Conservation (phyloP, 352 stramenopile species). For the Globisporangium cylindrosporum region DNA sequence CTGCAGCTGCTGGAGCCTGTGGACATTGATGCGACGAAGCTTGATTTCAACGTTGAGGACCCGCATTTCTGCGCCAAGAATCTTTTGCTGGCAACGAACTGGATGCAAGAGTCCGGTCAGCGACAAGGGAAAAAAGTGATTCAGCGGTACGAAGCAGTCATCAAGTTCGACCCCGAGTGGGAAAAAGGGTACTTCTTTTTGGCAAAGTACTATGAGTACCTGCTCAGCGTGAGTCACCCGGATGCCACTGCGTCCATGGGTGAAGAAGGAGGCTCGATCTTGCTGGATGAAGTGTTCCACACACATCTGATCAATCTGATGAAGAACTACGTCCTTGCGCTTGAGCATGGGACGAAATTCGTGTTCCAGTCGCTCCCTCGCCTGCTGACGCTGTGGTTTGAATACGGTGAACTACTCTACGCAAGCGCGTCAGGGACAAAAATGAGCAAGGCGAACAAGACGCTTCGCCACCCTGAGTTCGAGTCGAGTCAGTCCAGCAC, state of each 20-base stretch:
- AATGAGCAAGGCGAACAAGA: constrained; percentile 53
- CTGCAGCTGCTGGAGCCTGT: constrained; percentile 82
- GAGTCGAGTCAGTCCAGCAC: constrained; percentile 46
- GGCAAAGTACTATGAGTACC: constrained; percentile 90
- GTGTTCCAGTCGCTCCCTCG: constrained; percentile 96
- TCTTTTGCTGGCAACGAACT: constrained; percentile 94
- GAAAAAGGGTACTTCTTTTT: constrained; percentile 92
- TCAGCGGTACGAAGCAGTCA: constrained; percentile 92
- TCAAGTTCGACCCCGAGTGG: constrained; percentile 92
- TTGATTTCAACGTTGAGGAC: constrained; percentile 78
- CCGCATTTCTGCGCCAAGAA: constrained; percentile 79
- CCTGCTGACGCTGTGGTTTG: constrained; percentile 97
- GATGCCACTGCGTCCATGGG: constrained; percentile 37
- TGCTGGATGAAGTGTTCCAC: constrained; percentile 61
- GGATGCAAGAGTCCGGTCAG: constrained; percentile 94
- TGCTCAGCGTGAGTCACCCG: constrained; percentile 74
- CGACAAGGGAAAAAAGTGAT: constrained; percentile 93
- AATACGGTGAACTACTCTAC: constrained; percentile 89
- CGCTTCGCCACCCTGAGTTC: constrained; percentile 59
- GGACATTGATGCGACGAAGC: constrained; percentile 66
- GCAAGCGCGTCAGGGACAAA: constrained; percentile 21
- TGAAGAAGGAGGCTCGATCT: constrained; percentile 36
- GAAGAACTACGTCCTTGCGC: constrained; percentile 91
- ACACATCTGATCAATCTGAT: constrained; percentile 88
- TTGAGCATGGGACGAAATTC: constrained; percentile 91